Percentiles rank a stretch among this genome's conserved stretches.
Evolutionary conservation across 257 asterid genomes (phyloP).

Genomic region (Buddleja alternifolia): DNA sequence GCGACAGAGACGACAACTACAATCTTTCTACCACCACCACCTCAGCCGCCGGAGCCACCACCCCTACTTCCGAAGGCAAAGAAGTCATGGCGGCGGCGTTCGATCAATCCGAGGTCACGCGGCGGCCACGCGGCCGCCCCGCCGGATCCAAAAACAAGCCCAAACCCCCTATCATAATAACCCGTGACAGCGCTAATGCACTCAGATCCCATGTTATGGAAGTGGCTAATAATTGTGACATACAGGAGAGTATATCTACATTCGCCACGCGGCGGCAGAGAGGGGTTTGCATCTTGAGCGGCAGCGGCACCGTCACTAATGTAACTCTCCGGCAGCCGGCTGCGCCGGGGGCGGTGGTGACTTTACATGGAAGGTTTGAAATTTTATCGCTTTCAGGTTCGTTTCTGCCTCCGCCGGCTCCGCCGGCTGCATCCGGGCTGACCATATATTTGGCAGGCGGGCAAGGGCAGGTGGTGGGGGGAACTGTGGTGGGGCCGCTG

Average conservation of each 20-base stretch:
- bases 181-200: slow-evolving; percentile 90
- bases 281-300: slow-evolving; percentile 84
- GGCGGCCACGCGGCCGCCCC: slow-evolving; percentile 85
- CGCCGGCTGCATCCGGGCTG: slow-evolving; percentile 79
- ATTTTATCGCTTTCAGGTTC: slow-evolving; percentile 87
- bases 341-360: slow-evolving; percentile 76
- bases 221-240: slow-evolving; percentile 71
- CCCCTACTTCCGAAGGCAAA: slow-evolving; percentile 33
- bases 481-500: slow-evolving; percentile 84
- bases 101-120: slow-evolving; percentile 37
- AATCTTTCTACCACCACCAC: slow-evolving; percentile 22
- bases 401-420: slow-evolving; percentile 89
- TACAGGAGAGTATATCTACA: slow-evolving; percentile 71
- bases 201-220: slow-evolving; percentile 91
- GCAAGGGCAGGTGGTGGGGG: slow-evolving; percentile 95
- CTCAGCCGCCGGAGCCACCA: slow-evolving; percentile 13
- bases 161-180: slow-evolving; percentile 90
- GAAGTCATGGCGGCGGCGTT: slow-evolving; percentile 27
- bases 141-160: slow-evolving; percentile 91
- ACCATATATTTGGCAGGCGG: slow-evolving; percentile 87
- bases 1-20: slow-evolving; percentile 54
- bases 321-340: slow-evolving; percentile 83
- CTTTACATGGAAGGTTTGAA: slow-evolving; percentile 82
- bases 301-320: slow-evolving; percentile 77
- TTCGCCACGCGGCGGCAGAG: slow-evolving; percentile 85